Evolutionary conservation across 768 basidiomycete species (phyloP), one percentile per base, ranked within the genome.

Genomic region (Candolleomyces eurysporus): DNA sequence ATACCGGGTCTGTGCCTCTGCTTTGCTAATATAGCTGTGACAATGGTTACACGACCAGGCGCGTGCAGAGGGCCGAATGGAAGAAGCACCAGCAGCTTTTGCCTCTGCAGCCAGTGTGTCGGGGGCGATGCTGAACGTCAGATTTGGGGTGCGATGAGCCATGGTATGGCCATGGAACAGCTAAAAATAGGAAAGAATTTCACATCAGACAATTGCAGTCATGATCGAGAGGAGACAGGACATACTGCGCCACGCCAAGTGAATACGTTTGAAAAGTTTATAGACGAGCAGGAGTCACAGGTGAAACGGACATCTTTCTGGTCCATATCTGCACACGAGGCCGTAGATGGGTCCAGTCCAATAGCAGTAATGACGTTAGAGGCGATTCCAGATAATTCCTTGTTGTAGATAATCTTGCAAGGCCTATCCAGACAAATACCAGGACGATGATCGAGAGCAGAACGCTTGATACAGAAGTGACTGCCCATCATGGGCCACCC

Each of bases 211-310:
- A 32, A n/a, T 31, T 4, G 31, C 52, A 14, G 10, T 4, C n/a
- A 51, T 19, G 19, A 11, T 36, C 11, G 49, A 10, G 21, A 16
- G 4, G 30, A 16, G 49, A 30, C 1, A 16, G 9, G 9, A 36
- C 52, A 26, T 53, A 53, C 52, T 31, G 52, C 52, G 11, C 26
- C 32, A n/a, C 52, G 26, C 52, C 52, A 53, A 31, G 52, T 53
- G 52, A 46, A 13, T n/a, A n/a, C 5, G 42, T 43, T 43, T 3
- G 42, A 11, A 31, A 53, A 36, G 32, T 19, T 31, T 53, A 31
- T 3, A n/a, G 52, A 31, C 26, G 17, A 7, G 14, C 26, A 16
- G 11, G 5, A 7, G 4, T 14, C 21, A 36, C 32, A 32, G 32
- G 32, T 16, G n/a, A 53, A 53, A 36, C 52, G 52, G 5, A 17